Evolutionary conservation across 1,284 basidiomycete genomes (phyloP), one percentile per base, ranked within the genome.

Genomic region (Cryptococcus sp.): DNA sequence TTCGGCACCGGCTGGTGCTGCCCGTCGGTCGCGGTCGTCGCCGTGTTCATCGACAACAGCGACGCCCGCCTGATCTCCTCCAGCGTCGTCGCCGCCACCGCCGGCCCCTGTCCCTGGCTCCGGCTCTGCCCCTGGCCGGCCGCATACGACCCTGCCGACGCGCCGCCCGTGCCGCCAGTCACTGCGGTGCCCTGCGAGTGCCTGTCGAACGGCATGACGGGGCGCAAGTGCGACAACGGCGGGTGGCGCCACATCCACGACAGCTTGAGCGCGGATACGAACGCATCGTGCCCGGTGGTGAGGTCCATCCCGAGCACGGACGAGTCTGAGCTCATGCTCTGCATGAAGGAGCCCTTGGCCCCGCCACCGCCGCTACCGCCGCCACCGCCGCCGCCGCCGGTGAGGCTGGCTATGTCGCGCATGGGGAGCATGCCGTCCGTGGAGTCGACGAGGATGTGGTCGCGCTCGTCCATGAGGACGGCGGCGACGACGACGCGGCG

Each of bases 381-480:
- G n/a, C n/a, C n/a, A 2, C 46, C 49, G 6, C 46, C 23, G 18
- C 60, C 57, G 18, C 60, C 63, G n/a, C 57, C 60, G 11, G 63
- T 52, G 20, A 77, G 62, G 8, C 65, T 67, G 4, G 74, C 74
- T 55, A 78, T 77, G 57, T 78, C 76, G 60, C 70, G 72, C 72
- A 78, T 77, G 3, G 79, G 79, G 39, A 79, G 64, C 47, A 79
- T 64, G 3, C 79, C 79, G 47, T 79, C 78, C 2, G 73, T 72
- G 15, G 74, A 75, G 47, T 75, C 74, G 60, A 80, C 77, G 2
- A 79, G 63, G 20, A 78, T 67, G 20, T 78, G 70, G 51, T 72
- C 70, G 38, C 77, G 60, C 35, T 75, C 65, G 59, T 80, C 79
- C 18, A 78, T 67, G 49, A 79, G 68, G 33, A 79, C 76, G 6